Evolutionary conservation across 768 basidiomycete genomes (phyloP).

Genomic region (Rhodotorula toruloides): DNA sequence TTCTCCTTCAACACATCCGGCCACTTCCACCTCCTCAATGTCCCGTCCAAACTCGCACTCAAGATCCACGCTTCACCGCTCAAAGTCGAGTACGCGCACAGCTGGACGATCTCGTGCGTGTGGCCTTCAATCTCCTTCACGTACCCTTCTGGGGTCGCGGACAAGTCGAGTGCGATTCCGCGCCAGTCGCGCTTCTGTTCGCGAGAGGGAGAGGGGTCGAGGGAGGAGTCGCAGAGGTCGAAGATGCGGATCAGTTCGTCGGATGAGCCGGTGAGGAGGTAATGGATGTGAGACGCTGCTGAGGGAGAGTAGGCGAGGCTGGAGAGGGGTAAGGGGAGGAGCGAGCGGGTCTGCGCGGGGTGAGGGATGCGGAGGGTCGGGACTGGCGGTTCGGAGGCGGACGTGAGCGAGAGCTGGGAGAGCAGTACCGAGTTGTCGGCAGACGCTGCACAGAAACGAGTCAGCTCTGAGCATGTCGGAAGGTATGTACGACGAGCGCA

Average conservation of each 20-base stretch:
- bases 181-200: constrained; percentile 10
- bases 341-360: constrained; percentile 64
- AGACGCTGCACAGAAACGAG: constrained; percentile 59
- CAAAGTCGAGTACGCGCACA: constrained; percentile 59
- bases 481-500: constrained; percentile 45
- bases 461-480: background rate
- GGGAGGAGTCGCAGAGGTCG: constrained; percentile 58
- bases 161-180: background rate
- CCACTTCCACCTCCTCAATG: constrained; percentile 77
- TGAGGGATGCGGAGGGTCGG: constrained; percentile 50
- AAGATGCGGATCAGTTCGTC: constrained; percentile 78
- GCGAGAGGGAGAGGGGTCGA: constrained; percentile 16
- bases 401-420: constrained; percentile 53
- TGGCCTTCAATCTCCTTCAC: constrained; percentile 76
- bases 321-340: constrained; percentile 51
- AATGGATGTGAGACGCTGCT: constrained; percentile 56
- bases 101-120: constrained; percentile 76
- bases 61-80: constrained; percentile 66
- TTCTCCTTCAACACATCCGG: constrained; percentile 52
- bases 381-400: constrained; percentile 33
- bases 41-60: constrained; percentile 77
- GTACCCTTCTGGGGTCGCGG: constrained; percentile 43
- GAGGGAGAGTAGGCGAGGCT: constrained; percentile 45
- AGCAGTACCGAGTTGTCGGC: constrained; percentile 73
- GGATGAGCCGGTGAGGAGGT: constrained; percentile 67